These are phyloP conservation scores for Xerocomus nothofagi DNA, from an alignment of 1,284 basidiomycete genomes.

Conservation along the genomic window DNA sequence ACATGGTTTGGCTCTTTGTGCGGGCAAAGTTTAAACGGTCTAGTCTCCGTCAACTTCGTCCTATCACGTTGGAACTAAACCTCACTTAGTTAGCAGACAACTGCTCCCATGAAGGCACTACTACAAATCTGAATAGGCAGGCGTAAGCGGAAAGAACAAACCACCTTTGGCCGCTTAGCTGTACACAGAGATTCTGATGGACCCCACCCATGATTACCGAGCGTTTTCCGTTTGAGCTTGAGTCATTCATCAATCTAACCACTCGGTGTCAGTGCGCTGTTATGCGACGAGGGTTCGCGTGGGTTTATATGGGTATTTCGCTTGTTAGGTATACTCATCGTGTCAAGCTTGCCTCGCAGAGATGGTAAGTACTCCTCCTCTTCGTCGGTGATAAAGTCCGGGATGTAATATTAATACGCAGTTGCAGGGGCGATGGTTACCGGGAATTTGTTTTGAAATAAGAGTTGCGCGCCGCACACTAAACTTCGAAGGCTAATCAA, in stretches of 20 bases:
- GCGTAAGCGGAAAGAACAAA: conserved; percentile 5
- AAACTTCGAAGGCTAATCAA: conserved; percentile 9
- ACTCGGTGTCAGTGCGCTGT: conserved; percentile 17
- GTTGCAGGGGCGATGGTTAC: conserved; percentile 32
- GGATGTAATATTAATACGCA: conserved; percentile 73
- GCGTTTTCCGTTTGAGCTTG: conserved; percentile 83
- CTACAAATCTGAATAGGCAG: conserved; percentile 49
- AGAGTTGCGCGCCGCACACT: conserved; percentile 14
- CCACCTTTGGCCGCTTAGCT: conserved; percentile 5
- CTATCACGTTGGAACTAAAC: conserved; percentile 72
- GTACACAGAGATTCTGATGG: not conserved
- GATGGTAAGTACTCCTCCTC: conserved; percentile 81
- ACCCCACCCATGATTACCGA: conserved; percentile 72
- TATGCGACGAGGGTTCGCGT: not conserved
- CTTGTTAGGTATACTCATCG: not conserved
- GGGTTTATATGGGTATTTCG: not conserved
- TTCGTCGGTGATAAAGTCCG: conserved; percentile 75
- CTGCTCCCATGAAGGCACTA: conserved; percentile 32
- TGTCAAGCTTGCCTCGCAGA: conserved; percentile 60
- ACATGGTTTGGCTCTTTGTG: conserved; percentile 81
- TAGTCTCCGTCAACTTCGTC: conserved; percentile 63
- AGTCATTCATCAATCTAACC: conserved; percentile 71
- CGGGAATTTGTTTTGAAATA: conserved; percentile 15
- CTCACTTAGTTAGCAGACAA: conserved; percentile 7
- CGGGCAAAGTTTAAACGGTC: conserved; percentile 59